Evolutionary conservation across 306 rosid genomes (phyloP), one percentile per base, ranked within the genome.

Genomic region (Vigna nakashimae): DNA sequence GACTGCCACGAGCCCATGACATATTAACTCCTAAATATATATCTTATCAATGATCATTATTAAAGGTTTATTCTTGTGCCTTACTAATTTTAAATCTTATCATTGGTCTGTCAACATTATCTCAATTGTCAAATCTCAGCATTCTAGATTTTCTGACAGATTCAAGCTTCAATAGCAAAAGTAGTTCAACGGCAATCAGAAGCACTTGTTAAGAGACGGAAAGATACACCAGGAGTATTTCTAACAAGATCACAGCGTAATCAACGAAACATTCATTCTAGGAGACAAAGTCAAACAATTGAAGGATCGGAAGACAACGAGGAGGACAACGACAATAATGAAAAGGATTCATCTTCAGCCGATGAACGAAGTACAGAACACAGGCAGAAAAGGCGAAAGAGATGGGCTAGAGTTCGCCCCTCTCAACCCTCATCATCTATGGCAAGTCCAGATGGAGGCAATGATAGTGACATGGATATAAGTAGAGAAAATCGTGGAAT

Each of bases 121-220:
- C 69, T 60, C 53, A 36, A 22, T 53, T 36, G 38, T 60, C 36
- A 53, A 60, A 45, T 79, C 75, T 71, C 65, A 62, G 53, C 67
- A 14, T 46, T 57, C n/a, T 70, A 18, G 34, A 56, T 74, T 79
- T 75, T 38, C 71, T 71, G 67, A 65, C 84, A 86, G 89, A 86
- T 86, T 67, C 89, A 86, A 71, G 89, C 89, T 60, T 82, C 86
- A 7, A 86, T 86, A 43, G 89, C 89, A 45, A 86, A 82, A 82
- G 91, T 90, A 48, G 86, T 91, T 82, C 94, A 90, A 78, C 88
- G 96, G 62, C 98, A 92, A 82, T 87, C 97, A 58, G 98, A 94
- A 86, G 98, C 98, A 79, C 82, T 94, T 43, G 89, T 78, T 65
- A 91, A 90, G 86, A 90, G 89, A 76, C 98, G 82, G n/a, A 92